Base-by-base conservation (phyloP, 73 alveolate species). In the Blepharisma japonicum region DNA sequence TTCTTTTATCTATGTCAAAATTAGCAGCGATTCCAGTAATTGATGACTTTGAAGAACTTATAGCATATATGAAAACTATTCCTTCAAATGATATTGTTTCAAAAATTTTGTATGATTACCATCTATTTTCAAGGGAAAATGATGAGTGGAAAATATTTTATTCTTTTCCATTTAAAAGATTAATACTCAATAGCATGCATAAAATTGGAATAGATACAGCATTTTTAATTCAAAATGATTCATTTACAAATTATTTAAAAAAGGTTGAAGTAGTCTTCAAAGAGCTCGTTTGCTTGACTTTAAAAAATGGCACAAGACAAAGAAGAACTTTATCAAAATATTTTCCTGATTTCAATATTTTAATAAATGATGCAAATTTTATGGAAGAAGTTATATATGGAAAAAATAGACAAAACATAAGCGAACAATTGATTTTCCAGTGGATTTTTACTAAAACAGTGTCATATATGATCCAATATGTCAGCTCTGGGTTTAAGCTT, bases 401-500 rank as follows among this genome's bases (percentile, higher is more conserved):
- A 20, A 68, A 45, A 38, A 67, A 38, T 68, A 45, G 6, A 45
- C 66, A 21, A 38, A 67, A 39, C n/a, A 11, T 6, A 53, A 67
- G 9, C 54, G 81, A 20, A 86, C 94, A 23, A 85, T 82, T 6
- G 80, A 85, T 6, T 71, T 88, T 48, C 77, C 85, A 21, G 80
- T 88, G 85, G 80, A 76, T 25, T 67, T 88, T 7, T 25, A 8
- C n/a, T 18, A 0, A 25, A 6, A 74, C 80, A 18, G 23, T 56
- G 5, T 23, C 4, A 6, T 66, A 70, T 6, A 47, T 56, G 83
- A 46, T 84, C 49, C 81, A 83, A 49, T 84, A 49, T 50, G 9
- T 87, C 61, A 79, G 71, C 3, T 55, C 67, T n/a, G 91, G 95
- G 0, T 68, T 83, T 48, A 70, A 49, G 51, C 77, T 83, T 9